These are phyloP conservation scores for Cryptococcus sp. DNA, from an alignment of 1,284 basidiomycete genomes.

Conservation along the genomic window DNA sequence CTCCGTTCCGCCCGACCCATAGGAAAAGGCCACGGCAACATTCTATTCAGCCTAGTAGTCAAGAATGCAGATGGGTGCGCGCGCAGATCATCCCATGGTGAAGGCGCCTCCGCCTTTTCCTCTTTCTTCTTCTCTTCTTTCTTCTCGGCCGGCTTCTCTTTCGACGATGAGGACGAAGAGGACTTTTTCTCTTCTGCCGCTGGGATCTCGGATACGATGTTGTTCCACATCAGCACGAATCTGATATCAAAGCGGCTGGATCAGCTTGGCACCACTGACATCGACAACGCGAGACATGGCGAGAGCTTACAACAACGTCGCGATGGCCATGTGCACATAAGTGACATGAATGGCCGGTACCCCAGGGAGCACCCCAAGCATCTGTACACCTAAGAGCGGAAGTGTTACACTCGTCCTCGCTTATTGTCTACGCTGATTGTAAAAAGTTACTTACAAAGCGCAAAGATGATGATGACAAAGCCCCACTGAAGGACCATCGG, in stretches of 20 bases:
- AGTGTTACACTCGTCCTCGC: background rate
- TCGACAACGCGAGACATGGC: background rate
- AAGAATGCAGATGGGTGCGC: slow-evolving; percentile 43
- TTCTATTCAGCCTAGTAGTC: slow-evolving; percentile 34
- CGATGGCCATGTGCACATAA: slow-evolving; percentile 40
- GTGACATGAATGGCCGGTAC: slow-evolving; percentile 39
- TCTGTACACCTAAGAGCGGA: slow-evolving; percentile 24
- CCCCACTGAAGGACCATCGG: slow-evolving; percentile 36
- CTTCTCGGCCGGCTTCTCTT: slow-evolving; percentile 9
- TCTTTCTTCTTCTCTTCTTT: slow-evolving; percentile 21
- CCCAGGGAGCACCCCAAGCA: slow-evolving; percentile 36
- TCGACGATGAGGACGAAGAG: slow-evolving; percentile 27
- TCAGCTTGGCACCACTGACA: background rate
- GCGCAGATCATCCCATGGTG: slow-evolving; percentile 40
- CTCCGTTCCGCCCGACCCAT: slow-evolving; percentile 28
- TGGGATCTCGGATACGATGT: slow-evolving; percentile 23
- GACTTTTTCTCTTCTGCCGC: slow-evolving; percentile 16
- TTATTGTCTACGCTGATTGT: slow-evolving; percentile 1
- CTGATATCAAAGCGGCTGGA: slow-evolving; percentile 14
- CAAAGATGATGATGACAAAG: slow-evolving; percentile 35
- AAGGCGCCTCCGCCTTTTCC: slow-evolving; percentile 24
- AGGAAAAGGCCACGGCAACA: slow-evolving; percentile 42
- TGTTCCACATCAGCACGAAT: slow-evolving; percentile 44
- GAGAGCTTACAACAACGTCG: slow-evolving; percentile 30
- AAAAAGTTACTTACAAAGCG: slow-evolving; percentile 24